Percentiles rank a stretch among this genome's conserved stretches.
Evolutionary conservation across 164 flowering plant species (phyloP).

Genomic region (Magnolia officinalis): DNA sequence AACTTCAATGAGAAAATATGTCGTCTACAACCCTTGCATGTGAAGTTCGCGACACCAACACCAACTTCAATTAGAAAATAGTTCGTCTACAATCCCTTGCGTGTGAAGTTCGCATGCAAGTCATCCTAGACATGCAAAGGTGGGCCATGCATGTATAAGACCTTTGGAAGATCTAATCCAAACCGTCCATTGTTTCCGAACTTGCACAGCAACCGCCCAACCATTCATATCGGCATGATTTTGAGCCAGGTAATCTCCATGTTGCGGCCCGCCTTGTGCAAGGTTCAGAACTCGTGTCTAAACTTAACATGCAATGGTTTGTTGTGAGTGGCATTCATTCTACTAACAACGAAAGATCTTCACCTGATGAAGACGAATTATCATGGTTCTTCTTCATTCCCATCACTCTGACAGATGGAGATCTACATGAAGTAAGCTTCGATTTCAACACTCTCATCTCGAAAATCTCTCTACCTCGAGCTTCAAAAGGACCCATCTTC

Average conservation of each 20-base stretch:
- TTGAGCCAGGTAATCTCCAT: neutral
- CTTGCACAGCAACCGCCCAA: too few species aligned
- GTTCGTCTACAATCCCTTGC: too few species aligned
- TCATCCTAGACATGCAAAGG: too few species aligned
- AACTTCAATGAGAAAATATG: too few species aligned
- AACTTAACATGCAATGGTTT: neutral
- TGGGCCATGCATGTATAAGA: too few species aligned
- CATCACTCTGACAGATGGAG: conserved; percentile 18
- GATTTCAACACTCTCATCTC: conserved; percentile 13
- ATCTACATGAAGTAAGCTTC: conserved; percentile 7
- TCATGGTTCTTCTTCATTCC: conserved; percentile 26
- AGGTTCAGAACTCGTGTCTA: neutral
- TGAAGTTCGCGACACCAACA: too few species aligned
- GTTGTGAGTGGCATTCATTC: neutral
- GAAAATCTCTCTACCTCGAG: conserved; percentile 12
- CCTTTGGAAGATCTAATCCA: too few species aligned
- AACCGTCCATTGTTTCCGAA: too few species aligned
- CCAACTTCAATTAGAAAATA: too few species aligned
- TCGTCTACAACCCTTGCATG: too few species aligned
- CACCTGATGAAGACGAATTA: conserved; percentile 21
- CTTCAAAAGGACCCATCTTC: conserved; percentile 11
- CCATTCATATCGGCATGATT: too few species aligned
- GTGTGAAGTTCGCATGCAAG: too few species aligned
- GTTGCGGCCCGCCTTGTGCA: neutral
- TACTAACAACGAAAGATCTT: neutral